phyloP scores from a whole-genome alignment of 108 stramenopile genomes.

The Cyclostephanos tholiformis region DNA sequence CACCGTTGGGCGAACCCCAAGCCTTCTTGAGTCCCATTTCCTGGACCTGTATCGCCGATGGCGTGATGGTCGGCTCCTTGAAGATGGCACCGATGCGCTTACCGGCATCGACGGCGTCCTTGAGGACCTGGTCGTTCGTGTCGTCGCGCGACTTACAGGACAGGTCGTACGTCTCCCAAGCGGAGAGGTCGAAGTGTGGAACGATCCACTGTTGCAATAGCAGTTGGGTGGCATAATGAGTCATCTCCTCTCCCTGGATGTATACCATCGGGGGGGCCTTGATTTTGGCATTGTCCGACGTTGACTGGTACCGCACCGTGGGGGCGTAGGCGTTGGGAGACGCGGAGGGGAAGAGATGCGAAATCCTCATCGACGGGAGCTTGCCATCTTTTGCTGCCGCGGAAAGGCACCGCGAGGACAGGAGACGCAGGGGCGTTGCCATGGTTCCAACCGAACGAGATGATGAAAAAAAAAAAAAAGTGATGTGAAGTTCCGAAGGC shows the following conservation, averaged over 20 bases:
- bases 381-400: slow-evolving; percentile 1
- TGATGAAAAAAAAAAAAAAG: too few species aligned
- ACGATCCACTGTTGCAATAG: slow-evolving; percentile 92
- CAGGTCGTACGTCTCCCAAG: slow-evolving; percentile 91
- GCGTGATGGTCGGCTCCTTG: slow-evolving; percentile 98
- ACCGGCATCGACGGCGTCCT: slow-evolving; percentile 92
- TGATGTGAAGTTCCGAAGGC: too few species aligned
- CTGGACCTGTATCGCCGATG: slow-evolving; percentile 85
- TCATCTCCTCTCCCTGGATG: slow-evolving; percentile 98
- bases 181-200: slow-evolving; percentile 87
- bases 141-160: slow-evolving; percentile 90
- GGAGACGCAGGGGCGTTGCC: slow-evolving; percentile 28
- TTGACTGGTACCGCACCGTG: slow-evolving; percentile 10
- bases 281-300: slow-evolving; percentile 53
- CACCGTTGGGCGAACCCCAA: slow-evolving; percentile 93
- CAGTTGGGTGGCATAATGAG: slow-evolving; percentile 89
- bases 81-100: slow-evolving; percentile 91
- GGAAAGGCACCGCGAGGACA: slow-evolving; percentile 24
- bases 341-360: not conserved
- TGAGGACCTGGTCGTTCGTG: slow-evolving; percentile 88
- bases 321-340: slow-evolving; percentile 18
- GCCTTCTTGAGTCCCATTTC: slow-evolving; percentile 91
- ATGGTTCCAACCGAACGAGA: not conserved
- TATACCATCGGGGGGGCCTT: slow-evolving; percentile 93
- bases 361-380: not conserved